Base-by-base conservation (phyloP, 2,329 filamentous ascomycete genomes). In the Stagonosporopsis rhizophila region DNA sequence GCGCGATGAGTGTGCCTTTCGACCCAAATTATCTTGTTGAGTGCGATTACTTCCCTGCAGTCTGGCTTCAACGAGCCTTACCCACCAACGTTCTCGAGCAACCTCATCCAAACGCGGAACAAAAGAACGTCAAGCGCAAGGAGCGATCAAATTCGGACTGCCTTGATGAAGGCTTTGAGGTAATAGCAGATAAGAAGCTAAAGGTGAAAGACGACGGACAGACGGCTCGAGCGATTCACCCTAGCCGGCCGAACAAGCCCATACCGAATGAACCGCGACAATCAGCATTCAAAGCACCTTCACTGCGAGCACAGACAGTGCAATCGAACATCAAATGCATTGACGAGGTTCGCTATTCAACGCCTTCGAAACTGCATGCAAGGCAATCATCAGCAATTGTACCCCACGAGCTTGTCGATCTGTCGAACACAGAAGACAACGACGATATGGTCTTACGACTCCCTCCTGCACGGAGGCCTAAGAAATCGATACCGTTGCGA, bases 21-120 rank as follows among this genome's bases (percentile, higher is more conserved):
- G 71, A 78, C 44, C 71, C 74, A 2, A 44, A 52, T 1, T 44
- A 70, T 38, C 66, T 65, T 5, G 69, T 79, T 3, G 73, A 78
- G 27, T 69, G 65, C n/a, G 74, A 76, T 37, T 56, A 40, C 27
- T 65, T 79, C 14, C 69, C 75, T 0, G 60, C 67, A 11, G 75
- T 70, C 40, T 62, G 75, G 35, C 60, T 79, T 12, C 51, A 62
- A 6, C 62, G 67, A 37, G 69, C 65, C 1, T 64, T 79, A 2
- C 70, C 71, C 4, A 30, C 37, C 4, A 64, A 69, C 0, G 41
- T 67, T 1, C 44, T 72, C 6, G 50, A 69, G 25, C 65, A 63
- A 11, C 56, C 65, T 12, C 23, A 56, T 5, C n/a, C 56, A 23
- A 40, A 17, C 20, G 37, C 58, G 9, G 61, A 51, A 22, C 47